Conservation (phyloP, 345 rosid species). For the Dipteronia sinensis region DNA sequence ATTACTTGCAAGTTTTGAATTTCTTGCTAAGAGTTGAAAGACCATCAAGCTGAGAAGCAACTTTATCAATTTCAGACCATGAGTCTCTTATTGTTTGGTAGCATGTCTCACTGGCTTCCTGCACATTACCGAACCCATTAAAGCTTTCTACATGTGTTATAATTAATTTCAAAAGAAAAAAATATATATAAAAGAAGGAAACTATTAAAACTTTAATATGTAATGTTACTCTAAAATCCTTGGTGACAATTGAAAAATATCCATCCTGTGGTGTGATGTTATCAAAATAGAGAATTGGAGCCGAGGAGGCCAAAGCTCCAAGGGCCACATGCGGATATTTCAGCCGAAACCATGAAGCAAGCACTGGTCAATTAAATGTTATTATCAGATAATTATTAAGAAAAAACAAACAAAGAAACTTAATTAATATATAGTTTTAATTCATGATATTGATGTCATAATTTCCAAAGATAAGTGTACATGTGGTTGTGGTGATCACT, state of each 20-base stretch:
- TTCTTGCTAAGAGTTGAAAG: conserved; percentile 14
- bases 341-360: conserved; percentile 57
- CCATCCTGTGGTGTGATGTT: conserved; percentile 33
- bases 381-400: neutral
- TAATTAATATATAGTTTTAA: too few species aligned
- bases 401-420: neutral
- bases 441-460: too few species aligned
- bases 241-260: conserved; percentile 36
- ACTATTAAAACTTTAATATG: too few species aligned
- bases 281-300: conserved; percentile 53
- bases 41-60: conserved; percentile 15
- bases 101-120: conserved; percentile 41
- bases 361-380: conserved; percentile 26
- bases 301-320: conserved; percentile 61
- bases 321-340: conserved; percentile 58
- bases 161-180: neutral
- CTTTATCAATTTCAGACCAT: conserved; percentile 37
- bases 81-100: conserved; percentile 38
- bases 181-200: neutral
- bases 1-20: conserved; percentile 28
- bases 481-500: neutral
- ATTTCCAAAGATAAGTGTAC: too few species aligned
- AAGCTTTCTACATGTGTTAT: too few species aligned
- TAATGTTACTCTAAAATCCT: conserved; percentile 29
- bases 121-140: neutral